These are phyloP conservation scores for Kandelia obovata DNA, from an alignment of 345 rosid genomes.

Conservation along the genomic window DNA sequence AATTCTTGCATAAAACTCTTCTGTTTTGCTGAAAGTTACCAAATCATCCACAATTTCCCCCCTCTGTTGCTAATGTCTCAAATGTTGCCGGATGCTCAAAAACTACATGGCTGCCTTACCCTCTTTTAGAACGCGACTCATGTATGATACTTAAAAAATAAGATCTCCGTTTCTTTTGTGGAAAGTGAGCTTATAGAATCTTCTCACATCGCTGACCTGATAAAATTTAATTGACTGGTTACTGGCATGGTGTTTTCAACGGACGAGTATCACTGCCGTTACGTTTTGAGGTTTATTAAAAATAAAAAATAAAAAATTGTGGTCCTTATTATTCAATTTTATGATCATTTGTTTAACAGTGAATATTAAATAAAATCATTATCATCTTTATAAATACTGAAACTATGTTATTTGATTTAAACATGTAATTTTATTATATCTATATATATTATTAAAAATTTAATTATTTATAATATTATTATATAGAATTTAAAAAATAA, in stretches of 20 bases:
- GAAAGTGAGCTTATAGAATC: constrained; percentile 43
- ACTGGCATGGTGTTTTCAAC: background rate
- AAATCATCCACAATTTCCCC: constrained; percentile 31
- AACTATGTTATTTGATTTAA: too few species aligned
- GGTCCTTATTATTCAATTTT: too few species aligned
- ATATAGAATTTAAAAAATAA: too few species aligned
- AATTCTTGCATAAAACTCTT: constrained; percentile 33
- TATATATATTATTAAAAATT: too few species aligned
- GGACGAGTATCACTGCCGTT: background rate
- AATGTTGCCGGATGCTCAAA: constrained; percentile 42
- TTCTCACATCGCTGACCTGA: constrained; percentile 16
- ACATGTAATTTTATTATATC: too few species aligned
- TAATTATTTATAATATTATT: too few species aligned
- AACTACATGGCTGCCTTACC: constrained; percentile 35
- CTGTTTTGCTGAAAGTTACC: constrained; percentile 21
- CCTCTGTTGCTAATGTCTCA: constrained; percentile 33
- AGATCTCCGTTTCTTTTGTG: constrained; percentile 33
- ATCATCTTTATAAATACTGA: too few species aligned
- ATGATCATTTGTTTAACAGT: too few species aligned
- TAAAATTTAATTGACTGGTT: background rate
- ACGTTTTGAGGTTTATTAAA: too few species aligned
- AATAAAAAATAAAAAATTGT: too few species aligned
- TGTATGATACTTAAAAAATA: constrained; percentile 28
- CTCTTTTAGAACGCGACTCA: constrained; percentile 39
- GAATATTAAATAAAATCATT: too few species aligned